phyloP scores from a whole-genome alignment of 352 stramenopile genomes.

The Globisporangium abappressorium region DNA sequence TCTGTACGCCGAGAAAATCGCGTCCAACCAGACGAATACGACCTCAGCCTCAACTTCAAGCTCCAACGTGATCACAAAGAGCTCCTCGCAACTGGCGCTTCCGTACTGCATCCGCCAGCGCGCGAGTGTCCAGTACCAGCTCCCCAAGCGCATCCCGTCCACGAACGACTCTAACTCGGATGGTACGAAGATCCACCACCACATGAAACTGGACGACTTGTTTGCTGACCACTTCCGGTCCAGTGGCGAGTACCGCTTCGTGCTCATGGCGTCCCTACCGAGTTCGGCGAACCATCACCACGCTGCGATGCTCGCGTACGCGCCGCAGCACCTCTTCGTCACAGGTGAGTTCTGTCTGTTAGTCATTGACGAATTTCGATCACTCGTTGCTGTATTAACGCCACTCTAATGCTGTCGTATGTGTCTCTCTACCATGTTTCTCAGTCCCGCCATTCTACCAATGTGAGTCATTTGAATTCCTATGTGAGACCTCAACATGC shows the following conservation, averaged over 20 bases:
- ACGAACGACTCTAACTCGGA: not conserved
- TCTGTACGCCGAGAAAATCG: conserved; percentile 25
- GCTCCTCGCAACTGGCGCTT: conserved; percentile 8
- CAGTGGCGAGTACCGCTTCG: conserved; percentile 30
- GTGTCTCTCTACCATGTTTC: not conserved
- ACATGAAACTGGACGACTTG: conserved; percentile 17
- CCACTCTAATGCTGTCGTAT: not conserved
- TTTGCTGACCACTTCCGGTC: conserved; percentile 32
- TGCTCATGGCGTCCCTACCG: conserved; percentile 30
- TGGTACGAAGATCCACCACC: not conserved
- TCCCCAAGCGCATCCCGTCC: conserved; percentile 7
- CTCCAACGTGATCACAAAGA: not conserved
- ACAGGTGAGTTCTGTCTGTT: conserved; percentile 13
- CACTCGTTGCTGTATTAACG: not conserved
- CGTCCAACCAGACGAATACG: conserved; percentile 3
- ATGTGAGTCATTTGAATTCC: conserved; percentile 4
- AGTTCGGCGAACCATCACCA: conserved; percentile 25
- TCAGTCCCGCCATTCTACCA: conserved; percentile 19
- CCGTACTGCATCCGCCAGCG: conserved; percentile 25
- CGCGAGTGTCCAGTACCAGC: conserved; percentile 20
- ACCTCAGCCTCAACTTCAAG: not conserved
- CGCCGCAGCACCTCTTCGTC: conserved; percentile 23
- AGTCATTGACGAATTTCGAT: not conserved
- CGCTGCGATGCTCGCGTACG: conserved; percentile 25
- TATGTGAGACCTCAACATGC: not conserved